These are phyloP conservation scores for Echinosophora koreensis DNA, from an alignment of 306 rosid genomes.

Conservation along the genomic window DNA sequence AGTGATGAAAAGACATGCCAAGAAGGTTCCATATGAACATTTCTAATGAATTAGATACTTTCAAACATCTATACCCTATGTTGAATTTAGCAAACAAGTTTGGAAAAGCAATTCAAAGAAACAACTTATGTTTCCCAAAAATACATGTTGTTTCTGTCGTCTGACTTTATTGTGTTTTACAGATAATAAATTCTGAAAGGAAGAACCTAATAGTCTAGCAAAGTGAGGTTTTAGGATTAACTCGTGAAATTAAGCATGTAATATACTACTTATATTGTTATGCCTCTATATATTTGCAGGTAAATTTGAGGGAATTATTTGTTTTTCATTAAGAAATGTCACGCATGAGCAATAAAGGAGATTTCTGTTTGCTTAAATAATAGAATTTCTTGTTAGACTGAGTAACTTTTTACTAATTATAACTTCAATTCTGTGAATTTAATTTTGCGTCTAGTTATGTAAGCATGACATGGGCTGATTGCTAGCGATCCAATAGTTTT, in stretches of 20 bases:
- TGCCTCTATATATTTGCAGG: not conserved
- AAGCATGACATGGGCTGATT: slow-evolving; percentile 48
- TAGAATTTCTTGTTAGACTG: not conserved
- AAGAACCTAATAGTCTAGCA: no score
- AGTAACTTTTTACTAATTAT: not conserved
- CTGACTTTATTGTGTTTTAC: no score
- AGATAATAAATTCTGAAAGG: no score
- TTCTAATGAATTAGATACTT: slow-evolving; percentile 10
- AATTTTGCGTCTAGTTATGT: slow-evolving; percentile 12
- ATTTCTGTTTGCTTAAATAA: not conserved
- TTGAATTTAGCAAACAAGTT: not conserved
- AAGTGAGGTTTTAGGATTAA: no score
- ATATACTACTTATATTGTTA: not conserved
- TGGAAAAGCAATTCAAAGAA: not conserved
- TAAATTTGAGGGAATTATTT: no score
- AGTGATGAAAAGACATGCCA: not conserved
- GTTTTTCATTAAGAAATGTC: no score
- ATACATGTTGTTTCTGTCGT: not conserved
- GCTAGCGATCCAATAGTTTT: slow-evolving; percentile 29
- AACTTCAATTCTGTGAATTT: not conserved
- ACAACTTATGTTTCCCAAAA: not conserved
- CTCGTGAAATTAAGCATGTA: no score
- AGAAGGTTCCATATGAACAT: slow-evolving; percentile 32
- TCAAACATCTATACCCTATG: not conserved
- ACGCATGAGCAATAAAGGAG: no score